Conservation (phyloP, 2,329 filamentous ascomycete genomes). For the Diaporthe caulivora region DNA sequence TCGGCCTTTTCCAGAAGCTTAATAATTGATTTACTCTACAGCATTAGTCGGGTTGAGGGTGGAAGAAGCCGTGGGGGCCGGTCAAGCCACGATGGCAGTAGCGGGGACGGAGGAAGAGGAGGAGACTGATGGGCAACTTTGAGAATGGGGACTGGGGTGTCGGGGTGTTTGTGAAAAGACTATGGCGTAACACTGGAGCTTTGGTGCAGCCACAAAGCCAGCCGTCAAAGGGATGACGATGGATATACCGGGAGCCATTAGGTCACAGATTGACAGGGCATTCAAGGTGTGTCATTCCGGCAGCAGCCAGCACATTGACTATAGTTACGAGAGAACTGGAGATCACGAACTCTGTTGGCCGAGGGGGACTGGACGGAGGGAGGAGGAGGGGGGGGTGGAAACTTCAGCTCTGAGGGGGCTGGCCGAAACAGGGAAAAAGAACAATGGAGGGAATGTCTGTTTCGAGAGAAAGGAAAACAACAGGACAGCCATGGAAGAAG, state of each 20-base stretch:
- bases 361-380: neutral
- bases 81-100: slow-evolving; percentile 15
- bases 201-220: slow-evolving; percentile 20
- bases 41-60: neutral
- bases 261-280: neutral
- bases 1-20: slow-evolving; percentile 1
- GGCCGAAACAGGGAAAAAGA: slow-evolving; percentile 3
- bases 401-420: slow-evolving; percentile 8
- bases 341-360: slow-evolving; percentile 25
- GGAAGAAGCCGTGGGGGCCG: neutral
- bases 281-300: neutral
- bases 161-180: neutral
- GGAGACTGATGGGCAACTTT: neutral
- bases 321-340: neutral
- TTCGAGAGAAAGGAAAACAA: neutral
- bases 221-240: neutral
- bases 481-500: no score
- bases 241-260: neutral
- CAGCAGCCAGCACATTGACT: neutral
- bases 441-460: neutral
- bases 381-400: neutral
- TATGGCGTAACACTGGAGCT: neutral
- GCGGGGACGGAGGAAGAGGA: slow-evolving; percentile 16
- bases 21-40: neutral
- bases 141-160: slow-evolving; percentile 7